Evolutionary conservation across 768 basidiomycete species (phyloP), one percentile per base, ranked within the genome.

Genomic region (Neoboletus brunneissimus): DNA sequence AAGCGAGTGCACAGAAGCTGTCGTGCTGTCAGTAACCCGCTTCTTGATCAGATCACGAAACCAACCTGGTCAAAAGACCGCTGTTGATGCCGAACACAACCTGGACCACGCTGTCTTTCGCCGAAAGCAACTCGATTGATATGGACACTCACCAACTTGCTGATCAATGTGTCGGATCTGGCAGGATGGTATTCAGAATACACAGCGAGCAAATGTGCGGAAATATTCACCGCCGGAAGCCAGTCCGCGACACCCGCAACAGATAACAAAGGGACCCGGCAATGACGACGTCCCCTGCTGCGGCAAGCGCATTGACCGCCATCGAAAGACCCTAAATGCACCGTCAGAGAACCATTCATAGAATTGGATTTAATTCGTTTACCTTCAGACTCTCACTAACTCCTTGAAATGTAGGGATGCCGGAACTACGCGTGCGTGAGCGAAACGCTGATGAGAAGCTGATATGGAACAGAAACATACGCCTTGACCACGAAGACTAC

Each of bases 11-110:
- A 53, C 80, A 83, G 1, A 83, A 48, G 60, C 82, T 65, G 22
- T 15, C 12, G 6, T 1, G 25, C 5, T 4, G n/a, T 63, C 40
- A 64, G 41, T 23, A 37, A 57, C 16, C 2, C 11, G 2, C 5
- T 4, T 13, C 34, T 1, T 15, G 3, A 23, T n/a, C 41, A 15
- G 35, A 38, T 22, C 5, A n/a, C 9, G 9, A 44, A 16, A 53
- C 62, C 8, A 1, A 63, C 63, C 63, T 77, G 37, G 67, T 68
- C 41, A 68, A 49, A 18, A 68, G 64, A 45, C 67, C 62, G 2
- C 64, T 64, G 32, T 81, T 82, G 43, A 83, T 76, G 38, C 78
- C 76, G 64, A 81, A 84, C 11, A 83, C 22, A 42, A 81, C 83
- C 79, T 65, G 31, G 27, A 27, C 18, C 31, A 22, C 25, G 12